A percentile compares a stretch with the other conserved stretches of the same genome.
phyloP scores from a whole-genome alignment of 345 rosid genomes.

The Eucalyptus erythrocorys region DNA sequence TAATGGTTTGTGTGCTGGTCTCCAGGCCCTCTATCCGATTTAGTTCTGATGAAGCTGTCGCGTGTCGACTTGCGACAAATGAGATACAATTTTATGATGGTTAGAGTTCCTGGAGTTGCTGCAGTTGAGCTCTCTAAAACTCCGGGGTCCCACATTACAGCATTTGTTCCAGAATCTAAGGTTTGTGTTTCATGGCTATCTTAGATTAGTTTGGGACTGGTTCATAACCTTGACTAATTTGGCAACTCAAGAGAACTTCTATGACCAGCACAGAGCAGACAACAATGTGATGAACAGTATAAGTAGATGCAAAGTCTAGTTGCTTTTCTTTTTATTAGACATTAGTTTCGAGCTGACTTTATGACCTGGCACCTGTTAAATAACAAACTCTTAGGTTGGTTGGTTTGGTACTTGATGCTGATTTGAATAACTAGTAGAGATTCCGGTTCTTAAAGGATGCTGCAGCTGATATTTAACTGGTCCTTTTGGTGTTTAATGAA shows the following conservation, averaged over 20 bases:
- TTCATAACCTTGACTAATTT: background rate
- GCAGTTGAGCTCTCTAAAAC: slow-evolving; percentile 71
- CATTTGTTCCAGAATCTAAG: slow-evolving; percentile 91
- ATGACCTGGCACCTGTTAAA: background rate
- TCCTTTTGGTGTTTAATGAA: background rate
- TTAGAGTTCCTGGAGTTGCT: slow-evolving; percentile 66
- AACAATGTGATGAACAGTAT: background rate
- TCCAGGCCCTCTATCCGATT: slow-evolving; percentile 77
- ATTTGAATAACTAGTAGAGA: background rate
- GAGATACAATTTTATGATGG: slow-evolving; percentile 87
- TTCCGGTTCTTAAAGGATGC: background rate
- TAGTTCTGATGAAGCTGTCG: slow-evolving; percentile 72
- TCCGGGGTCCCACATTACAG: slow-evolving; percentile 82
- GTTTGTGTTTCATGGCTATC: slow-evolving; percentile 13
- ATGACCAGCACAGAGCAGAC: background rate
- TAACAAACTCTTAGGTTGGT: too few relatives aligned
- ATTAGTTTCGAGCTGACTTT: background rate
- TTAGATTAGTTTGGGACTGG: background rate
- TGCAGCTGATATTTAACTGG: background rate
- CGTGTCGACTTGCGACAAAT: slow-evolving; percentile 77
- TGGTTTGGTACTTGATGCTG: background rate
- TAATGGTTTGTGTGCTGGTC: slow-evolving; percentile 3
- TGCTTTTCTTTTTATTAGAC: background rate
- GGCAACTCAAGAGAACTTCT: background rate
- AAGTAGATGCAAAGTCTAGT: background rate